phyloP scores from a whole-genome alignment of 768 basidiomycete genomes.

The Neoboletus brunneissimus region DNA sequence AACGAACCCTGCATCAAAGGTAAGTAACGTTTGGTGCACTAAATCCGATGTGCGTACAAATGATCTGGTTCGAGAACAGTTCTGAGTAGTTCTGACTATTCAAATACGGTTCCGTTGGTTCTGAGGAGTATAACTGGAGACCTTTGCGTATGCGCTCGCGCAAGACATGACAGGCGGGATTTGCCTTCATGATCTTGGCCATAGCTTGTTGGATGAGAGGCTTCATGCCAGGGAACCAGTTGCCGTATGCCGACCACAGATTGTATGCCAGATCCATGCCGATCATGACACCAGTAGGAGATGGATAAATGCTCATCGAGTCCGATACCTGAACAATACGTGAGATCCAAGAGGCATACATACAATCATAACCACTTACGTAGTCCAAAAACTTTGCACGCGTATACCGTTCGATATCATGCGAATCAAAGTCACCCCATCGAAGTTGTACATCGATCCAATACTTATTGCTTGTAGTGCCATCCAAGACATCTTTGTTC shows the following conservation, averaged over 20 bases:
- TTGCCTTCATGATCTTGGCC: slow-evolving; percentile 99
- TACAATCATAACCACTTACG: slow-evolving; percentile 39
- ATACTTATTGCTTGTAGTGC: slow-evolving; percentile 98
- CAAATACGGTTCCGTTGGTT: slow-evolving; percentile 98
- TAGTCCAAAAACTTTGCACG: slow-evolving; percentile 99
- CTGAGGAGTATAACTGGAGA: slow-evolving; percentile 96
- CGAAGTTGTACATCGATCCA: slow-evolving; percentile 96
- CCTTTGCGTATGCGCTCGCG: slow-evolving; percentile 99
- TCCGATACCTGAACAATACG: slow-evolving; percentile 66
- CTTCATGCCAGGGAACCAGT: slow-evolving; percentile 99
- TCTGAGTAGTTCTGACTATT: slow-evolving; percentile 99
- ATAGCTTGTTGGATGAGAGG: slow-evolving; percentile 97
- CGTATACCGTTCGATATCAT: slow-evolving; percentile 98
- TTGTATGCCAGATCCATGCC: slow-evolving; percentile 99
- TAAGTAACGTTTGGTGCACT: slow-evolving; percentile 4
- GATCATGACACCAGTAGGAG: slow-evolving; percentile 98
- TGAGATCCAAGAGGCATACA: slow-evolving; percentile 4
- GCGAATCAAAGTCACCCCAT: slow-evolving; percentile 99
- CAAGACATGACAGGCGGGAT: slow-evolving; percentile 94
- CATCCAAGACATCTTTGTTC: slow-evolving; percentile 94
- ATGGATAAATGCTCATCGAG: slow-evolving; percentile 99
- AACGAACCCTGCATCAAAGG: slow-evolving; percentile 76
- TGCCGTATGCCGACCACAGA: slow-evolving; percentile 97
- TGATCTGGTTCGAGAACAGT: slow-evolving; percentile 97
- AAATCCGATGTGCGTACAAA: slow-evolving; percentile 51